A percentile compares a stretch with the other conserved stretches of the same genome.
These are phyloP conservation scores for Dalbergia cultrata DNA, from an alignment of 306 rosid species.

Conservation along the genomic window DNA sequence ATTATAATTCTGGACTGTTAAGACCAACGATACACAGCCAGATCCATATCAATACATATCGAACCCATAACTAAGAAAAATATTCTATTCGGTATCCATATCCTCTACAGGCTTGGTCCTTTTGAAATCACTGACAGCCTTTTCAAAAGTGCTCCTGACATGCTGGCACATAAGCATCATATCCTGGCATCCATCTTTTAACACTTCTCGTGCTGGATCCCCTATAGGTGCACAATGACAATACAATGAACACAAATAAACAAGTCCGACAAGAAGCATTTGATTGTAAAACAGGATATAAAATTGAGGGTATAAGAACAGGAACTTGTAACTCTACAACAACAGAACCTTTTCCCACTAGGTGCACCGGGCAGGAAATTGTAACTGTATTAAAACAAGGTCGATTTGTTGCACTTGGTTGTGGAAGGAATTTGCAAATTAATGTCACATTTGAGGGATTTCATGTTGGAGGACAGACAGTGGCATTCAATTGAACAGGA, in stretches of 20 bases:
- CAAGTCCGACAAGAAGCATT: neutral
- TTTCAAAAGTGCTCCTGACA: constrained; percentile 66
- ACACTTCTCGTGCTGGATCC: constrained; percentile 62
- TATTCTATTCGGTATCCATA: constrained; percentile 43
- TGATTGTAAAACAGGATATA: neutral
- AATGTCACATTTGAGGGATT: neutral
- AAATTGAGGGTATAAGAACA: neutral
- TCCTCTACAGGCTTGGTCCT: constrained; percentile 46
- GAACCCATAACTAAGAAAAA: neutral
- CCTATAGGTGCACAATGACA: constrained; percentile 50
- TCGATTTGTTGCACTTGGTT: neutral
- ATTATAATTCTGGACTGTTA: neutral
- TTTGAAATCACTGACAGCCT: constrained; percentile 64
- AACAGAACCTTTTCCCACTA: too few relatives aligned
- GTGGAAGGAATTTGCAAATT: constrained; percentile 11
- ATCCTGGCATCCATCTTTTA: constrained; percentile 74
- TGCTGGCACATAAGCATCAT: constrained; percentile 71
- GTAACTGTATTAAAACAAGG: neutral
- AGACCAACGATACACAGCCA: neutral
- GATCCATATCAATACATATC: neutral
- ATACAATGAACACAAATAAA: neutral
- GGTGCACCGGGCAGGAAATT: too few relatives aligned
- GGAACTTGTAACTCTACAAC: neutral
- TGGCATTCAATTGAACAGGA: too few relatives aligned
- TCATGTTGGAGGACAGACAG: too few relatives aligned